These are phyloP conservation scores for Corymbia citriodora DNA, from an alignment of 441 rosid species.

Conservation along the genomic window DNA sequence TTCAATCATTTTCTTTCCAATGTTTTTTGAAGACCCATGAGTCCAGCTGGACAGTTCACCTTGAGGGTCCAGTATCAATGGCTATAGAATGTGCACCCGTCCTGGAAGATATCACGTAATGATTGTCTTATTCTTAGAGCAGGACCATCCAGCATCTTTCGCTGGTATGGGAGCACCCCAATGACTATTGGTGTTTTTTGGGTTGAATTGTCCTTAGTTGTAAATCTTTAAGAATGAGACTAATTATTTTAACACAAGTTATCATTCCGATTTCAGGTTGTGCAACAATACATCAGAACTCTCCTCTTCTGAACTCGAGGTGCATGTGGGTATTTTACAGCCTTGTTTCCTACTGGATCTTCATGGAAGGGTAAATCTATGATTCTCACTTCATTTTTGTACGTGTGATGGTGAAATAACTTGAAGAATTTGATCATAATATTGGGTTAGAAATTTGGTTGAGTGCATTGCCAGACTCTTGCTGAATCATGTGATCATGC, in stretches of 20 bases:
- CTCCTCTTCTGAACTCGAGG: not conserved
- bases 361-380: not conserved
- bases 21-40: not conserved
- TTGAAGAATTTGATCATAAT: not conserved
- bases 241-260: not conserved
- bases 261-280: not conserved
- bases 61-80: slow-evolving; percentile 22
- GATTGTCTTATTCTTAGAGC: not conserved
- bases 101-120: slow-evolving; percentile 8
- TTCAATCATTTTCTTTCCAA: not conserved
- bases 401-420: not conserved
- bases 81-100: slow-evolving; percentile 3
- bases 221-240: not conserved
- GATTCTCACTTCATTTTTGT: not conserved
- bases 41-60: not conserved
- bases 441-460: not conserved
- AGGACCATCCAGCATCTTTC: slow-evolving; percentile 11
- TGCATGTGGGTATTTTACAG: not conserved
- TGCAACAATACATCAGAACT: not conserved
- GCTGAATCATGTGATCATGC: not conserved
- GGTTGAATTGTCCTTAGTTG: slow-evolving; percentile 5
- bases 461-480: not conserved
- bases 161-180: not conserved
- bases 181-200: slow-evolving; percentile 9
- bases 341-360: not conserved